phyloP scores from a whole-genome alignment of 2,329 filamentous ascomycete genomes.

The Trichophyton equinum region DNA sequence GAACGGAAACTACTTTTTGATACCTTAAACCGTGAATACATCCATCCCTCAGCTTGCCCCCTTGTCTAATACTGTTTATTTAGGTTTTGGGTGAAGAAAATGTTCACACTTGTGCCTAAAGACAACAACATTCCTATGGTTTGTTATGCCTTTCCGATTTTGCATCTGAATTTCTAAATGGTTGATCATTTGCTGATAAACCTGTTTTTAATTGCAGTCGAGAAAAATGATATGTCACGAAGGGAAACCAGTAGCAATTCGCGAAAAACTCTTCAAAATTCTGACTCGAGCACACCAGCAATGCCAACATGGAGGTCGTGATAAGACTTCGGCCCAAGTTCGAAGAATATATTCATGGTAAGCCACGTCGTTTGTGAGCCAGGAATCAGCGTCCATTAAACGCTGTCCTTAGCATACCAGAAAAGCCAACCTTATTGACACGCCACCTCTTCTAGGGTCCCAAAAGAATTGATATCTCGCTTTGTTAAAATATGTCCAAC shows the following conservation, averaged over 20 bases:
- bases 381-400: neutral
- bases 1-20: neutral
- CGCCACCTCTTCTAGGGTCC: constrained; percentile 30
- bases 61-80: constrained; percentile 1
- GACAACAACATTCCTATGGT: constrained; percentile 30
- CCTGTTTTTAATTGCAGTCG: constrained; percentile 17
- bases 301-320: constrained; percentile 40
- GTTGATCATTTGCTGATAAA: constrained; percentile 6
- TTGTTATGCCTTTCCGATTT: constrained; percentile 14
- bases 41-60: neutral
- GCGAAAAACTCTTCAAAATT: constrained; percentile 41
- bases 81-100: constrained; percentile 43
- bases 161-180: neutral
- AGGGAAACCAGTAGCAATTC: constrained; percentile 41
- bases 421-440: neutral
- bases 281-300: constrained; percentile 39
- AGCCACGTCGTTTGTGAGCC: neutral
- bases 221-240: constrained; percentile 38
- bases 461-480: constrained; percentile 40
- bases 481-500: constrained; percentile 41
- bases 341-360: constrained; percentile 40
- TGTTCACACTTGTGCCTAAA: constrained; percentile 37
- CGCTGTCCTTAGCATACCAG: neutral
- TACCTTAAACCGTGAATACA: constrained; percentile 4
- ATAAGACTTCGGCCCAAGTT: constrained; percentile 42